Evolutionary conservation across 257 asterid species (phyloP).

Genomic region (Cruciata laevipes): DNA sequence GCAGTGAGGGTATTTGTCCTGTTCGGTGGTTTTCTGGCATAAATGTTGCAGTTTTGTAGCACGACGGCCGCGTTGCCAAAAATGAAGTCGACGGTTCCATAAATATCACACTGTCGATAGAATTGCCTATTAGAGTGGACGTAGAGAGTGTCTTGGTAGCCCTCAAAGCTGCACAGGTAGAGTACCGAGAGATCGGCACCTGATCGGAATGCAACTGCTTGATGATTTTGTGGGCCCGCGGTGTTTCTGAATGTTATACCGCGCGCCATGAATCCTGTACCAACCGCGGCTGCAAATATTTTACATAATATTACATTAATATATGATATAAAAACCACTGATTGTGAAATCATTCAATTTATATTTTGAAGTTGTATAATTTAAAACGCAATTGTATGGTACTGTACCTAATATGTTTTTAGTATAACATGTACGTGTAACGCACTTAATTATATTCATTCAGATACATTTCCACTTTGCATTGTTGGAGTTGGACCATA

Average conservation of each 20-base stretch:
- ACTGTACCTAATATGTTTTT: not conserved
- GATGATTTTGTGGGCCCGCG: conserved; percentile 65
- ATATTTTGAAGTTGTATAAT: too few species aligned
- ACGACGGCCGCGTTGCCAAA: conserved; percentile 89
- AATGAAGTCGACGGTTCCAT: conserved; percentile 84
- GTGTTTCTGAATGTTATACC: conserved; percentile 80
- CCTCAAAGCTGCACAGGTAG: conserved; percentile 77
- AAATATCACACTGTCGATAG: conserved; percentile 63
- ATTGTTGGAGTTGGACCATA: not conserved
- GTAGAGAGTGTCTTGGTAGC: conserved; percentile 86
- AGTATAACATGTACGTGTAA: not conserved
- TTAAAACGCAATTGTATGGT: not conserved
- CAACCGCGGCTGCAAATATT: conserved; percentile 10
- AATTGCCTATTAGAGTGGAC: conserved; percentile 62
- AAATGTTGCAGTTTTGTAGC: conserved; percentile 69
- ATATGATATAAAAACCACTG: too few species aligned
- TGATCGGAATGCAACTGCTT: conserved; percentile 82
- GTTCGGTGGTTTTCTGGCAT: conserved; percentile 60
- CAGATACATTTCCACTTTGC: not conserved
- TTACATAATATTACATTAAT: not conserved
- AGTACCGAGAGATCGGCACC: conserved; percentile 74
- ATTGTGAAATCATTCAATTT: too few species aligned
- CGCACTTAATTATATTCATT: not conserved
- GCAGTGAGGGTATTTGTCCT: conserved; percentile 68
- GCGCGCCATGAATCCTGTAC: conserved; percentile 30